Base-by-base conservation (phyloP, 257 asterid genomes). In the Ehretia macrophylla region DNA sequence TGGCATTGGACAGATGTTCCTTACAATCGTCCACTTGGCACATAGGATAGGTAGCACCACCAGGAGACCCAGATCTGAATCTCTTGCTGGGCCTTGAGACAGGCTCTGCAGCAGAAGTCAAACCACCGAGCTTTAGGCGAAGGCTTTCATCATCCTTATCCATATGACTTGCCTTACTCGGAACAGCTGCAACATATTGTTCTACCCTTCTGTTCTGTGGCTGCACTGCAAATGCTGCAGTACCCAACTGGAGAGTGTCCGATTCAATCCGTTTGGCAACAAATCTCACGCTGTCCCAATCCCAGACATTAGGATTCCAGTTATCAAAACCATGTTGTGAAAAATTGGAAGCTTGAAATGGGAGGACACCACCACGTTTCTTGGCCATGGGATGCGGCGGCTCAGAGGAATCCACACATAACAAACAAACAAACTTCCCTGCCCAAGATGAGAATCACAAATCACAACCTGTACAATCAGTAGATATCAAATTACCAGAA, bases 1-100 rank as follows among this genome's bases (percentile, higher is more conserved):
- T 91, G 12, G 88, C 92, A 56, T 64, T 62, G n/a, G 84, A 74
- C 17, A 91, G 79, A 74, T 91, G 85, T 35, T 83, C 90, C 61
- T 76, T 74, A 66, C 98, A 91, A 46, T 82, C 75, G 67, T 92
- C 95, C 17, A 92, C 98, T 64, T 85, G 98, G 67, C 98, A 90
- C 82, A 73, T 74, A 0, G 87, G 94, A 65, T 69, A 74, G 67
- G 69, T 82, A 66, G 68, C 68, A 60, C 67, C 61, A 61, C 83
- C 81, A 32, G 96, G 93, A 19, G 96, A 88, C 56, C 93, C 88
- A 55, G 90, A 78, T 72, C 93, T 78, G 48, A 85, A 90, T 67
- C 82, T 75, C 73, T 88, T 88, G 51, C 38, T 88, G 20, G 95
- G 83, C 76, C 90, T 75, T 0, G 83, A 60, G 44, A 72, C 78